Conservation (phyloP, 495 filamentous ascomycete species). For the Geoglossum glabrum region DNA sequence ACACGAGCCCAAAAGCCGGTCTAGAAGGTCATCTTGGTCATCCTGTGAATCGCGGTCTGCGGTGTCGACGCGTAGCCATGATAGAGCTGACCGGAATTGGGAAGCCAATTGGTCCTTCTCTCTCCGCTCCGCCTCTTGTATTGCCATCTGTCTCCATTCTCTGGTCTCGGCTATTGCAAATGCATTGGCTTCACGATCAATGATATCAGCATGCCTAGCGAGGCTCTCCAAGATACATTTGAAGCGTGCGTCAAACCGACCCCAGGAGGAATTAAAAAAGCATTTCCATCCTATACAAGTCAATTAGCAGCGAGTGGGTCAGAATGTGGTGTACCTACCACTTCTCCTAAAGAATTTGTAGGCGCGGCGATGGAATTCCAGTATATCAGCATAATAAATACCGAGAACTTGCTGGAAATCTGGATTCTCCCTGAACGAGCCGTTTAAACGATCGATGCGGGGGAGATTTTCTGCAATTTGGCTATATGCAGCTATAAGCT, state of each 20-base stretch:
- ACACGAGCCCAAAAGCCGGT: not conserved
- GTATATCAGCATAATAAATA: slow-evolving; percentile 23
- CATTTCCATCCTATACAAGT: slow-evolving; percentile 27
- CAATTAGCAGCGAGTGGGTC: not conserved
- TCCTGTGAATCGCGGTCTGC: slow-evolving; percentile 4
- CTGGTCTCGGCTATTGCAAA: slow-evolving; percentile 14
- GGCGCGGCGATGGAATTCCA: slow-evolving; percentile 24
- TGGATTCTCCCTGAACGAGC: slow-evolving; percentile 13
- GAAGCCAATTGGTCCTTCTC: slow-evolving; percentile 2
- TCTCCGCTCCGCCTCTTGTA: not conserved
- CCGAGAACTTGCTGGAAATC: slow-evolving; percentile 22
- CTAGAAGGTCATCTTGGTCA: slow-evolving; percentile 5
- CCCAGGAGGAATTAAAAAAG: slow-evolving; percentile 24
- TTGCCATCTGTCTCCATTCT: slow-evolving; percentile 6
- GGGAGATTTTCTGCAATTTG: slow-evolving; percentile 21
- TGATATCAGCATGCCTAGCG: slow-evolving; percentile 16
- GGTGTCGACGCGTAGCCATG: slow-evolving; percentile 9
- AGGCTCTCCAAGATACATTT: slow-evolving; percentile 21
- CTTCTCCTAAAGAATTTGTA: slow-evolving; percentile 24
- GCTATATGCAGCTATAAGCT: slow-evolving; percentile 21
- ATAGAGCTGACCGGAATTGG: slow-evolving; percentile 1
- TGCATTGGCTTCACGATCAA: slow-evolving; percentile 19
- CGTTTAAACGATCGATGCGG: slow-evolving; percentile 18
- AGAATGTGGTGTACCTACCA: too few relatives aligned
- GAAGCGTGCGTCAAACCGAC: slow-evolving; percentile 21